These are phyloP conservation scores for Acanthamoeba castellanii DNA, from an alignment of 208 protist genomes.

Conservation along the genomic window DNA sequence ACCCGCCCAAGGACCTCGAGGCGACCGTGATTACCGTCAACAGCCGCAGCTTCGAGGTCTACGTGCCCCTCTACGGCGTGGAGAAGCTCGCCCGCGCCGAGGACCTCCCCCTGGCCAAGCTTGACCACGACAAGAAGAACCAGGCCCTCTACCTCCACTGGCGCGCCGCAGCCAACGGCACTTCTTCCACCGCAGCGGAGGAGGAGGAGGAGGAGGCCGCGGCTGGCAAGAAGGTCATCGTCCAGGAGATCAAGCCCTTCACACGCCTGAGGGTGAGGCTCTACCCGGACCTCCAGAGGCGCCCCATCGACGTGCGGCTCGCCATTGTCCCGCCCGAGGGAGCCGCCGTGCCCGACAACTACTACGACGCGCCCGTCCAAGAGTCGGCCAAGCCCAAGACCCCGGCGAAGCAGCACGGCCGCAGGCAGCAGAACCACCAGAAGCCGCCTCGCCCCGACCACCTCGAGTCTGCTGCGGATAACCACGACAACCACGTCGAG, in stretches of 20 bases:
- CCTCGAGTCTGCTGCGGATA: neutral
- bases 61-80: constrained; percentile 69
- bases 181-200: neutral
- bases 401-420: constrained; percentile 18
- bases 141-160: constrained; percentile 49
- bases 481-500: neutral
- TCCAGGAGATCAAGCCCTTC: constrained; percentile 73
- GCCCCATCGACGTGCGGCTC: constrained; percentile 68
- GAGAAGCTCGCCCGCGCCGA: constrained; percentile 61
- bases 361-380: neutral
- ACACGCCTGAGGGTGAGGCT: constrained; percentile 65
- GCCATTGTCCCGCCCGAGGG: constrained; percentile 38
- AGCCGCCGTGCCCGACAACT: constrained; percentile 5
- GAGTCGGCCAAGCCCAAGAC: constrained; percentile 3
- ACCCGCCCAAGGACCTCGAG: constrained; percentile 67
- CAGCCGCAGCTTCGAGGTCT: constrained; percentile 63
- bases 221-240: neutral
- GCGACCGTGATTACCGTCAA: constrained; percentile 59
- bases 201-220: neutral
- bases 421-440: constrained; percentile 6
- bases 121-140: constrained; percentile 71
- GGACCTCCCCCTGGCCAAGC: constrained; percentile 59
- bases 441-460: neutral
- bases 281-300: constrained; percentile 53
- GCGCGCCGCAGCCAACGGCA: constrained; percentile 6